Evolutionary conservation across 2,329 filamentous ascomycete species (phyloP), one percentile per base, ranked within the genome.

Genomic region (Amauroascus verrucosus): DNA sequence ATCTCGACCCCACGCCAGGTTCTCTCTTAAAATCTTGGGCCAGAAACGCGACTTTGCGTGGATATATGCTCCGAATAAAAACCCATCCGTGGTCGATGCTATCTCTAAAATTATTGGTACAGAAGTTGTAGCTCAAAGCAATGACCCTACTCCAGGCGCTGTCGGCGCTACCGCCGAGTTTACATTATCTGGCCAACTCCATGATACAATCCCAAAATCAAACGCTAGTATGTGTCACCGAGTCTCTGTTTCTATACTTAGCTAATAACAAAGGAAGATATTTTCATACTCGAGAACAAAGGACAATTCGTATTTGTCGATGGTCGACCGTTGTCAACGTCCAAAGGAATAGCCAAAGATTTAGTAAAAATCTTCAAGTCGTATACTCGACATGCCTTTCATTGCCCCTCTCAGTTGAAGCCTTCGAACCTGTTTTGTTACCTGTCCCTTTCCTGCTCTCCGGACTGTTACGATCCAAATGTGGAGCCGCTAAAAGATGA

Each of bases 401-500:
- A 32, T 22, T 54, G n/a, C 30, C 6, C 54, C 54, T 16, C 5
- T 54, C 54, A 5, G 62, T 58, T 54, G 20, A 59, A 59, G 5
- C 52, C 74, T 38, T 74, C 71, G 30, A 75, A 81, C 47, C 78
- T 78, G 0, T 82, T 83, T 60, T 59, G 82, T 9, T 77, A 70
- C 56, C 61, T 84, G 48, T 74, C 77, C 32, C 72, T 84, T 7
- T 59, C 61, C 1, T 84, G 80, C 62, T 75, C 76, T 1, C 60
- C 62, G 8, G 75, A 72, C 6, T 76, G 70, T 41, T 84, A 84
- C 61, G 81, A 84, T 64, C 71, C 75, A 3, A 84, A 83, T 56
- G 68, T 84, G 33, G 81, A 84, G 59, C 80, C 81, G 3, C 74
- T 76, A 1, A 84, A 84, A 61, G 79, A 83, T 60, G 77, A 83